Evolutionary conservation across 1,284 basidiomycete species (phyloP), one percentile per base, ranked within the genome.

Genomic region (Apiotrichum montevideense): DNA sequence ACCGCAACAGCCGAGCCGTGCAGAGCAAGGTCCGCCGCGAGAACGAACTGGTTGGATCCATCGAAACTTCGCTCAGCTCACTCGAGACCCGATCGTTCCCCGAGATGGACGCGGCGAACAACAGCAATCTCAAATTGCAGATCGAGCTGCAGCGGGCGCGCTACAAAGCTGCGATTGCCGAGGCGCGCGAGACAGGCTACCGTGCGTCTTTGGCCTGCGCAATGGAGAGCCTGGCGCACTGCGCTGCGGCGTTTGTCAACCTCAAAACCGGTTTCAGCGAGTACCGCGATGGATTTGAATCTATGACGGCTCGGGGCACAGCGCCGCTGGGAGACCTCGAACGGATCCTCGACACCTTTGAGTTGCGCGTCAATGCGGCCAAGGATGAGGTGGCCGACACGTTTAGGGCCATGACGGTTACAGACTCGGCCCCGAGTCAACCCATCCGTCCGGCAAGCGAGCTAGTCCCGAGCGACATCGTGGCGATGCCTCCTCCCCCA

Each of bases 61-160:
- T 95, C 67, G 86, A 90, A 35, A 87, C 87, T 8, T 86, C 87
- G 35, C 82, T 96, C 63, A 84, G 86, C 33, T 88, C 87, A 10
- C 84, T 87, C 35, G 85, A 86, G 50, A 87, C 91, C 69, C 81
- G 89, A 49, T 84, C 82, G 55, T 88, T 87, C 21, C 87, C 90
- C 61, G 66, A 65, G 13, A 78, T 92, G 46, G 90, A 93, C 64
- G 85, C 87, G n/a, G 72, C 83, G 33, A 83, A 82, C 60, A 73
- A 85, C 14, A 86, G 87, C 56, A 86, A 84, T 58, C 78, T 95
- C 66, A 86, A 85, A 66, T 80, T 87, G 10, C 84, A 89, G 56
- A 85, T 87, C 1, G 80, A 81, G 52, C 81, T 80, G 66, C 81
- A 83, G 62, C 84, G 83, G 68, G 81, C 84, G 0, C 86, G 89